Evolutionary conservation across 2,329 filamentous ascomycete species (phyloP), one percentile per base, ranked within the genome.

Genomic region (Malbranchea cinnamomea): DNA sequence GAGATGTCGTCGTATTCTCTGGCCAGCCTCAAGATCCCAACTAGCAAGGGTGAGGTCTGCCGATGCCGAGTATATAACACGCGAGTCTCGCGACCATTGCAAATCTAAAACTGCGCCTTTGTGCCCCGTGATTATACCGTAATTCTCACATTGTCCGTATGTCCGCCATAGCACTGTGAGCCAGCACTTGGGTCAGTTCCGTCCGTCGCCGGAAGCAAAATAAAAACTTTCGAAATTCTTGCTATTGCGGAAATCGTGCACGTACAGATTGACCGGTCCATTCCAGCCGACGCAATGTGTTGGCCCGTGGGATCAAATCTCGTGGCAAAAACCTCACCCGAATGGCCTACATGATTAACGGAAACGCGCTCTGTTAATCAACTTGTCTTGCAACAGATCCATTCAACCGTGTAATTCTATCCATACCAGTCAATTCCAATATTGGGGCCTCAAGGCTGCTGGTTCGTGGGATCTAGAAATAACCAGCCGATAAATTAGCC

Each of bases 41-140:
- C 82, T 92, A 22, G 85, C 85, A 17, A 95, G 66, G 42, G 85
- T 82, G 70, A 75, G 85, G 52, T 98, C 89, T 41, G 89, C 85
- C 19, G 85, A 93, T 25, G 85, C 85, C 5, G 87, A 89, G 49
- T 87, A 95, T 30, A 98, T 56, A 23, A 87, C 78, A 46, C 79
- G 74, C 12, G 84, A 91, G 59, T 98, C 89, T 50, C 89, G 78
- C 16, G 89, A 93, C 89, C 89, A 98, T 50, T 93, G 84, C 26
- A 98, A 62, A 54, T 95, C 89, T 15, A 95, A 64, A 28, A 98
- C 64, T 2, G 89, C 89, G 41, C 83, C 83, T 50, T 82, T 84
- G 60, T 98, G 89, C 19, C 89, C 89, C 6, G 66, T 83, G 30
- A 98, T 64, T 16, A 81, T 62, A 36, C 87, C 85, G 48, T 94